Evolutionary conservation across 495 filamentous ascomycete genomes (phyloP).

Genomic region (Haplographium delicatum): DNA sequence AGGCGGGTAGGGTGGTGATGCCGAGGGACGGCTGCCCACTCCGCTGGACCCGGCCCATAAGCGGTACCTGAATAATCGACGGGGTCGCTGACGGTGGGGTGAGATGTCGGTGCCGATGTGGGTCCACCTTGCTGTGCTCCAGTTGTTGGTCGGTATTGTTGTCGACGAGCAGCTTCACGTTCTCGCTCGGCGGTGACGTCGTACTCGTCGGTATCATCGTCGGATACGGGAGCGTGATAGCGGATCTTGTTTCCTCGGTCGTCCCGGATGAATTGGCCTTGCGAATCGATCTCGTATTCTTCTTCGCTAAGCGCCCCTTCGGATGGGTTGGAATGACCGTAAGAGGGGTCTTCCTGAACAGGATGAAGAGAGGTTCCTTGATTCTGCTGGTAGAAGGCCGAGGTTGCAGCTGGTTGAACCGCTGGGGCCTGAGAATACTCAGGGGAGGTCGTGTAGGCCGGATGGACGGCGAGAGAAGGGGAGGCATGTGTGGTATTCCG

Average conservation of each 20-base stretch:
- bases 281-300: slow-evolving; percentile 48
- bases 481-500: background rate
- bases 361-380: slow-evolving; percentile 24
- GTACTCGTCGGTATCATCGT: slow-evolving; percentile 44
- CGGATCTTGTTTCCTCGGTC: slow-evolving; percentile 41
- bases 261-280: slow-evolving; percentile 44
- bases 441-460: slow-evolving; percentile 14
- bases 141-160: slow-evolving; percentile 16
- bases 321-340: slow-evolving; percentile 31
- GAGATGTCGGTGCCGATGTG: slow-evolving; percentile 10
- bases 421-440: slow-evolving; percentile 36
- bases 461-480: slow-evolving; percentile 2
- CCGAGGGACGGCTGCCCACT: slow-evolving; percentile 76
- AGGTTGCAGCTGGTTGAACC: slow-evolving; percentile 31
- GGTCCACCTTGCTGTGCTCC: slow-evolving; percentile 16
- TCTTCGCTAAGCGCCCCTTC: slow-evolving; percentile 53
- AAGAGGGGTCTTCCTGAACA: slow-evolving; percentile 7
- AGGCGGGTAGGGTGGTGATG: slow-evolving; percentile 93
- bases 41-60: slow-evolving; percentile 53
- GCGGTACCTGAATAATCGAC: slow-evolving; percentile 50
- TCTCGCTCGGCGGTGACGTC: slow-evolving; percentile 30
- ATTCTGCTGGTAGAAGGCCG: slow-evolving; percentile 24
- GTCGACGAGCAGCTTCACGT: slow-evolving; percentile 18
- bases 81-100: slow-evolving; percentile 8
- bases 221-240: slow-evolving; percentile 34